These are phyloP conservation scores for Gossypium arboreum DNA, from an alignment of 345 rosid genomes.

Conservation along the genomic window DNA sequence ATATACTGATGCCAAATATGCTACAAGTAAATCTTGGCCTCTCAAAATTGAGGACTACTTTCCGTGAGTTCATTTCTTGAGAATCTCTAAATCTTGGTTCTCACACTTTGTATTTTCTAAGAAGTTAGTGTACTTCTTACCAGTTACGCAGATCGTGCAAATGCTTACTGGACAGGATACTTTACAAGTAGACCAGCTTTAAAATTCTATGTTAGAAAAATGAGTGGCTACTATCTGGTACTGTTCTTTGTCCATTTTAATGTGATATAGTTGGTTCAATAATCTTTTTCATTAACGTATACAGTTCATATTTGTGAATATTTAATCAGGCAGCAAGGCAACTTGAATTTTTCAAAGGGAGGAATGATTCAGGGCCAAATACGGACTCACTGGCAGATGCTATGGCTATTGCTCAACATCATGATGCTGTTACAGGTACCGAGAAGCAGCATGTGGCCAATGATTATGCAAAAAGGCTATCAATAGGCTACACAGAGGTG, in stretches of 20 bases:
- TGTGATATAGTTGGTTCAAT: neutral
- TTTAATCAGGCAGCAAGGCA: constrained; percentile 80
- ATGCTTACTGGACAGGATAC: constrained; percentile 98
- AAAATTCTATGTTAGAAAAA: constrained; percentile 79
- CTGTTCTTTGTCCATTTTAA: constrained; percentile 14
- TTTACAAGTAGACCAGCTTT: constrained; percentile 89
- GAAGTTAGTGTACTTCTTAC: constrained; percentile 22
- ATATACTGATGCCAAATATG: constrained; percentile 93
- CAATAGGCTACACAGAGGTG: constrained; percentile 86
- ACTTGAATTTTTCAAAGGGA: constrained; percentile 81
- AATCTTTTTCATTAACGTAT: neutral
- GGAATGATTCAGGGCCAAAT: constrained; percentile 53
- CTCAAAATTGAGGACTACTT: constrained; percentile 81
- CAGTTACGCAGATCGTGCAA: constrained; percentile 94
- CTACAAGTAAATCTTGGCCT: constrained; percentile 74
- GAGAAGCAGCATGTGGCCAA: constrained; percentile 89
- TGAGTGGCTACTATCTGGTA: constrained; percentile 97
- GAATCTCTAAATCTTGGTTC: constrained; percentile 11
- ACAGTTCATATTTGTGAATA: constrained; percentile 13
- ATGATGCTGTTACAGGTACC: constrained; percentile 93
- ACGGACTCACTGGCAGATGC: constrained; percentile 89
- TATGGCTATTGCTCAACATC: constrained; percentile 92
- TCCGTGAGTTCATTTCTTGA: constrained; percentile 63
- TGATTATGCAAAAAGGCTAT: constrained; percentile 85
- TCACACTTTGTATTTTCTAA: constrained; percentile 12